Conservation (phyloP, 2,329 filamentous ascomycete species). For the Aureobasidium sp. region DNA sequence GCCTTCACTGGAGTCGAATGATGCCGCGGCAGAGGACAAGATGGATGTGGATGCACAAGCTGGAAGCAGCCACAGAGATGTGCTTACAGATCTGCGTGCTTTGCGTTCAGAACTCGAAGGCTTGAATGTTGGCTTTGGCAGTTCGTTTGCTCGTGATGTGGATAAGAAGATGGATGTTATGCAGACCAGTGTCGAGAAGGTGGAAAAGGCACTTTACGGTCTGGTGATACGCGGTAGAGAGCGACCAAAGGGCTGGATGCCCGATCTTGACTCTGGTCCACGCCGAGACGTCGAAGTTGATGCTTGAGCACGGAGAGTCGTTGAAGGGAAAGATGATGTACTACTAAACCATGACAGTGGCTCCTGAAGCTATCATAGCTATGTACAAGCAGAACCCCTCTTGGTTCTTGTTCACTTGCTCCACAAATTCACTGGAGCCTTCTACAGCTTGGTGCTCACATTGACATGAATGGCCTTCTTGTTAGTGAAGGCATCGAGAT, state of each 20-base stretch:
- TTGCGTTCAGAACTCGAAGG: slow-evolving; percentile 70
- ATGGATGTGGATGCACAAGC: slow-evolving; percentile 27
- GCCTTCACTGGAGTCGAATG: slow-evolving; percentile 34
- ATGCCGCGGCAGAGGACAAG: slow-evolving; percentile 17
- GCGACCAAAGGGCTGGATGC: slow-evolving; percentile 84
- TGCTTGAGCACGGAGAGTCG: background rate
- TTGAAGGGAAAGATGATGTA: background rate
- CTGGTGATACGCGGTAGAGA: slow-evolving; percentile 81
- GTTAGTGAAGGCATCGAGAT: no score
- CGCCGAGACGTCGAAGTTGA: slow-evolving; percentile 32
- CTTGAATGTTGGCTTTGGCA: slow-evolving; percentile 48
- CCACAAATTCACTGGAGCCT: no score
- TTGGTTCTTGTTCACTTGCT: no score
- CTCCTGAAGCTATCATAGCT: background rate
- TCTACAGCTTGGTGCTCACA: no score
- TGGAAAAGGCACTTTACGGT: slow-evolving; percentile 83
- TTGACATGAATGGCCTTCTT: no score
- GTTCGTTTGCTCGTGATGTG: slow-evolving; percentile 52
- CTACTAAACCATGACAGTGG: slow-evolving; percentile 4
- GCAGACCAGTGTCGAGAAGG: slow-evolving; percentile 83
- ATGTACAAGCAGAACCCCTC: background rate
- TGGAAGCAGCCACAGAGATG: slow-evolving; percentile 38
- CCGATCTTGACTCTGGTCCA: slow-evolving; percentile 51
- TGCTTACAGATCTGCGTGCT: slow-evolving; percentile 72
- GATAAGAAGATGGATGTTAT: slow-evolving; percentile 79